Base-by-base conservation (phyloP, 805 yeast species). In the Saccharomyces mikatae region DNA sequence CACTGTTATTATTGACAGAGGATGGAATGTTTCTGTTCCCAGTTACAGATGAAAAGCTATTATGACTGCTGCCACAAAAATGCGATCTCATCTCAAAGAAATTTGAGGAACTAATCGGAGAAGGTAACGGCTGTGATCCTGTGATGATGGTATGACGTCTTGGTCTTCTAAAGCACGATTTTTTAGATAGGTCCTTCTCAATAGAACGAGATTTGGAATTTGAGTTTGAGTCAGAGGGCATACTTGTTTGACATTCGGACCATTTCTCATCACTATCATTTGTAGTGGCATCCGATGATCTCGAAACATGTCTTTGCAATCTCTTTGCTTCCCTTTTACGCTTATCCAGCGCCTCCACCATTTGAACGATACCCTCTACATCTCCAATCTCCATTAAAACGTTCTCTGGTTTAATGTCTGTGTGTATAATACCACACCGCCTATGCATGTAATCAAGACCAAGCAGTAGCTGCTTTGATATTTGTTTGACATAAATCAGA, bases 41-140 rank as follows among this genome's bases (percentile, higher is more conserved):
- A 22, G 48, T 50, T 14, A 49, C 47, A n/a, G 56, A 53, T 13
- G 52, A 48, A 17, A 41, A 9, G 24, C 53, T 46, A 30, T 54
- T 52, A 4, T 58, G 50, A 27, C 56, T 55, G 47, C 56, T 58
- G 29, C 64, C 62, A 21, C 67, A 50, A 46, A 64, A 54, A 36
- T 68, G 71, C 22, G 61, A 56, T 53, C 67, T 69, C 66, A 68
- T 61, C 48, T 70, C 73, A 50, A 63, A 66, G 47, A 67, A 68
- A 56, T 71, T 68, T 13, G 71, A 59, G 1, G 92, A 79, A 52
- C 91, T 75, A 50, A 89, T 74, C 1, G 97, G 96, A 0, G 96
- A 86, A 3, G 97, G 96, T 54, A 90, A 74, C 2, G 97, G 97
- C 69, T 90, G 96, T 0, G 96, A 89, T 0, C 96, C 96, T 0